phyloP scores from a whole-genome alignment of 192 early-diverging fungal genomes.

The Linnemannia schmuckeri region DNA sequence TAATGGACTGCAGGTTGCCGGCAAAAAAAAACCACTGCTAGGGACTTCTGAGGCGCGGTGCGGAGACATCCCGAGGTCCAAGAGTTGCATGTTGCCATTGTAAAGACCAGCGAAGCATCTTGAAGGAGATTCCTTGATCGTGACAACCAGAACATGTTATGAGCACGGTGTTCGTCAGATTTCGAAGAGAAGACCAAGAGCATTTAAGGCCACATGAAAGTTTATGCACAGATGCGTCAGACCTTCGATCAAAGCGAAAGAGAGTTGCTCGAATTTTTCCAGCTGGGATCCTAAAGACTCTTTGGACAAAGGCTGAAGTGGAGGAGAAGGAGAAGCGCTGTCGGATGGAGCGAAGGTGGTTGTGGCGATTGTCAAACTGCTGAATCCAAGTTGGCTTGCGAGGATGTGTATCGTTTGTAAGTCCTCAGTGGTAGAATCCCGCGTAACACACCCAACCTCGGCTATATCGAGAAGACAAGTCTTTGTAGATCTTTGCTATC shows the following conservation, averaged over 20 bases:
- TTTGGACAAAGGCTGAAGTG: background rate
- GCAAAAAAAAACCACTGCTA: background rate
- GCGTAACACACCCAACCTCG: background rate
- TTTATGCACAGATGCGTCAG: too few species aligned
- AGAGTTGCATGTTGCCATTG: background rate
- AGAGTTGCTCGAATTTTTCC: too few species aligned
- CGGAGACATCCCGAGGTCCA: background rate
- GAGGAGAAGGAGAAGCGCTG: background rate
- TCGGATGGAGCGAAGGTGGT: background rate
- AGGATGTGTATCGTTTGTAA: background rate
- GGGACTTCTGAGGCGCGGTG: background rate
- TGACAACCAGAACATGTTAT: too few species aligned
- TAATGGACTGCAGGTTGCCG: background rate
- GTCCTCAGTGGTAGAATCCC: background rate
- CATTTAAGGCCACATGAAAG: too few species aligned
- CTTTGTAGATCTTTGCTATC: background rate
- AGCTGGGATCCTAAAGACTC: too few species aligned
- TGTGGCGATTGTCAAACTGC: background rate
- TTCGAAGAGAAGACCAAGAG: too few species aligned
- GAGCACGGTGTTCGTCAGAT: too few species aligned
- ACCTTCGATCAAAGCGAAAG: too few species aligned
- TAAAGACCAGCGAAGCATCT: too few species aligned
- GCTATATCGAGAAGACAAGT: background rate
- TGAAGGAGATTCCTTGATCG: too few species aligned
- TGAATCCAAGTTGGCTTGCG: background rate